Conservation (phyloP, 2,329 filamentous ascomycete genomes). For the Fusarium chuoi region DNA sequence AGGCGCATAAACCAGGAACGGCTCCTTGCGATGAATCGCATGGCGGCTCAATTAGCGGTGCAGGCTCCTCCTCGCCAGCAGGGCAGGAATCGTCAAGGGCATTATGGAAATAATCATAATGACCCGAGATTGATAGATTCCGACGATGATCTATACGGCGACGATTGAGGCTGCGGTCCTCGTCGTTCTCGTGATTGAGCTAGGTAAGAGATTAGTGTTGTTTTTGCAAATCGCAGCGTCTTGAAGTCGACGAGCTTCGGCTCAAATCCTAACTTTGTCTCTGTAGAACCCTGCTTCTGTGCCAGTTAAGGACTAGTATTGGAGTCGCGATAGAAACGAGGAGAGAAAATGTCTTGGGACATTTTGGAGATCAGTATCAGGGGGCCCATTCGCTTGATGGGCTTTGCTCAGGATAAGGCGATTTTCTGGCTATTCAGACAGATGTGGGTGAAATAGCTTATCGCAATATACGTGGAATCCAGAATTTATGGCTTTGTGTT, state of each 20-base stretch:
- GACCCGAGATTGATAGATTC: neutral
- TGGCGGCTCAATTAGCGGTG: neutral
- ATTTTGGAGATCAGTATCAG: no score
- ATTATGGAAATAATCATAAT: neutral
- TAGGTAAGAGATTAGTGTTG: neutral
- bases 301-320: neutral
- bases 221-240: neutral
- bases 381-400: neutral
- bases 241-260: neutral
- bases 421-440: neutral
- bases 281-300: neutral
- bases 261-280: neutral
- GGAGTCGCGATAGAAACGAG: neutral
- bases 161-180: neutral
- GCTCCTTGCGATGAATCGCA: neutral
- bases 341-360: rapidly evolving
- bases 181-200: neutral
- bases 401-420: neutral
- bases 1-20: neutral
- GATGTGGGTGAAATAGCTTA: no score
- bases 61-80: neutral
- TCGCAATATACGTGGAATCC: neutral
- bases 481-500: neutral
- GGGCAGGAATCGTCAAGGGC: neutral
- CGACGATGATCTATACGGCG: neutral